phyloP scores from a whole-genome alignment of 768 basidiomycete species.

The Antrodiella citrinella region DNA sequence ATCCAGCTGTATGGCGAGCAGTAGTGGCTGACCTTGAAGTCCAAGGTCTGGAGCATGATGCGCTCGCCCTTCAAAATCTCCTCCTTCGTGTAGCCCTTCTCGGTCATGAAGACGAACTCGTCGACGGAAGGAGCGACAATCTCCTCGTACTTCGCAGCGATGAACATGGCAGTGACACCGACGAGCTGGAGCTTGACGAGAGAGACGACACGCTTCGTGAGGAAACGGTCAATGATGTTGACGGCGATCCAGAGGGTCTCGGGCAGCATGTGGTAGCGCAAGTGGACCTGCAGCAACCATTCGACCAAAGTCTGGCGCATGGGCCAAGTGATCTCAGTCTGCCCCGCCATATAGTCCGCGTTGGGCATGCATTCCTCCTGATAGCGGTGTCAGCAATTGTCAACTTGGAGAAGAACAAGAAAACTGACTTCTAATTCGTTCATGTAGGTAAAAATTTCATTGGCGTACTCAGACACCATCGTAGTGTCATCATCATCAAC shows the following conservation, averaged over 20 bases:
- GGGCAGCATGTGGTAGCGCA: constrained; percentile 97
- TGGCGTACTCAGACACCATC: constrained; percentile 98
- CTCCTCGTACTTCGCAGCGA: constrained; percentile 98
- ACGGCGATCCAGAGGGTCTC: constrained; percentile 99
- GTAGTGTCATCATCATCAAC: constrained; percentile 74
- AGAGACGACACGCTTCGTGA: constrained; percentile 64
- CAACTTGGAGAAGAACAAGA: background rate
- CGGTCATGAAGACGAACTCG: constrained; percentile 98
- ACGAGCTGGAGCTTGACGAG: constrained; percentile 88
- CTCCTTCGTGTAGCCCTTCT: constrained; percentile 87
- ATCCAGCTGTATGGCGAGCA: constrained; percentile 99
- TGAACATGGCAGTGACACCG: constrained; percentile 98
- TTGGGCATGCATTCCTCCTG: constrained; percentile 87
- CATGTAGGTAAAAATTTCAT: constrained; percentile 98
- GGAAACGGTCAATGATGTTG: constrained; percentile 83
- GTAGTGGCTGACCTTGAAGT: constrained; percentile 93
- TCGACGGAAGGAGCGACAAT: constrained; percentile 94
- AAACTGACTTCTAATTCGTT: constrained; percentile 73
- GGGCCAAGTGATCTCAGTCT: constrained; percentile 85
- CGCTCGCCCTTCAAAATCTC: constrained; percentile 98
- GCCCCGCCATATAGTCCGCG: constrained; percentile 88
- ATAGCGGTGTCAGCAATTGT: constrained; percentile 14
- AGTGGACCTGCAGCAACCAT: constrained; percentile 96
- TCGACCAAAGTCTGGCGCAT: constrained; percentile 97
- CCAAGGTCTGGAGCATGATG: constrained; percentile 90